These are phyloP conservation scores for Ganoderma lucidum DNA, from an alignment of 1,284 basidiomycete species.

Conservation along the genomic window DNA sequence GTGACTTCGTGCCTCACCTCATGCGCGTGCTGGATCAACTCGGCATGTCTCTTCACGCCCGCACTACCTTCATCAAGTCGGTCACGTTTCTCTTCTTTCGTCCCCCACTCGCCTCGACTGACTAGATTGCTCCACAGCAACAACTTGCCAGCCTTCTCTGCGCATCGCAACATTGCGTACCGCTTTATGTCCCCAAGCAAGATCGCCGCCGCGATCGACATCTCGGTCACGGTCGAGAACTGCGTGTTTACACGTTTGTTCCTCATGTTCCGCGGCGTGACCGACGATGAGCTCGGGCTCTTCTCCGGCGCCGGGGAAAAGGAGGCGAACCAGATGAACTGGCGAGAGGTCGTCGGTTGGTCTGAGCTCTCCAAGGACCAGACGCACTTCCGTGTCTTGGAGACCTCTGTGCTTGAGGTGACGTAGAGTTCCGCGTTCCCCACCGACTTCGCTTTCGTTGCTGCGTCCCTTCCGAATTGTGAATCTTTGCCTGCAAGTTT, in stretches of 20 bases:
- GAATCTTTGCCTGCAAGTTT: constrained; percentile 3
- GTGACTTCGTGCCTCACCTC: constrained; percentile 79
- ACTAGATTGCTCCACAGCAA: constrained; percentile 52
- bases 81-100: constrained; percentile 33
- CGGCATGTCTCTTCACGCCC: constrained; percentile 79
- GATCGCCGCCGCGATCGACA: constrained; percentile 84
- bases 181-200: constrained; percentile 80
- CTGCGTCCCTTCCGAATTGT: constrained; percentile 5
- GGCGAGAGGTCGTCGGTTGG: constrained; percentile 81
- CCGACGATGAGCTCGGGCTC: constrained; percentile 76
- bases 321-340: constrained; percentile 79
- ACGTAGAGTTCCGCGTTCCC: constrained; percentile 31
- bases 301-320: constrained; percentile 85
- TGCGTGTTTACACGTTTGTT: constrained; percentile 86
- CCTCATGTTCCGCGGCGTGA: constrained; percentile 81
- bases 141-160: constrained; percentile 73
- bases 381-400: constrained; percentile 75
- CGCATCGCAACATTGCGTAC: constrained; percentile 85
- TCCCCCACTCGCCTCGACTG: neutral
- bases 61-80: constrained; percentile 81
- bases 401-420: constrained; percentile 79
- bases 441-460: constrained; percentile 5
- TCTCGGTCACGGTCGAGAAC: constrained; percentile 78
- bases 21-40: constrained; percentile 80
- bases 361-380: constrained; percentile 78